These are phyloP conservation scores for Aeminium ludgeri DNA, from an alignment of 495 filamentous ascomycete species.

Conservation along the genomic window DNA sequence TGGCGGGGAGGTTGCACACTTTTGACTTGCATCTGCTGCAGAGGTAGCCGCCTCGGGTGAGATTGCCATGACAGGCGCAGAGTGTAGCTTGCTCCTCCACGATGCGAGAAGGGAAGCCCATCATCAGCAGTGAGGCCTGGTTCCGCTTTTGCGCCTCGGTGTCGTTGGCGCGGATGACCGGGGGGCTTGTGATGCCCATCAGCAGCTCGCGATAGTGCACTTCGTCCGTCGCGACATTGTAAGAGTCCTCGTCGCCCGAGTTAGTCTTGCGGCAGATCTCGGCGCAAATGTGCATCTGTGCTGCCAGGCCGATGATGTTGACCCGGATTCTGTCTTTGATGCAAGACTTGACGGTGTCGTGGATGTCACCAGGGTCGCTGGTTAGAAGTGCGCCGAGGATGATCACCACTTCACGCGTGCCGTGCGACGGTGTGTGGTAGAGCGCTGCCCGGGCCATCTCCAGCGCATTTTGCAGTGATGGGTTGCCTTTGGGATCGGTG, in stretches of 20 bases:
- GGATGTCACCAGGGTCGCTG: slow-evolving; percentile 87
- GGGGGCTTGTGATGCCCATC: slow-evolving; percentile 75
- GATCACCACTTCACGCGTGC: slow-evolving; percentile 80
- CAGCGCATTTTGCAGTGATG: slow-evolving; percentile 84
- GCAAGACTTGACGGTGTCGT: slow-evolving; percentile 64
- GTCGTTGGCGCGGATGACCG: slow-evolving; percentile 41
- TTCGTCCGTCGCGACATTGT: slow-evolving; percentile 76
- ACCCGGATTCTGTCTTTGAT: slow-evolving; percentile 69
- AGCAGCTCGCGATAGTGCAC: slow-evolving; percentile 78
- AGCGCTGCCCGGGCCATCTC: slow-evolving; percentile 84
- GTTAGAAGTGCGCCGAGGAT: slow-evolving; percentile 82
- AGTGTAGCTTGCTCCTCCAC: slow-evolving; percentile 55
- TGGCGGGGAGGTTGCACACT: slow-evolving; percentile 79
- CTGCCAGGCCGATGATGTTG: slow-evolving; percentile 72
- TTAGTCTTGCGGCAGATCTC: slow-evolving; percentile 82
- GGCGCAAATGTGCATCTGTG: slow-evolving; percentile 78
- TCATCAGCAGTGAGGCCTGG: slow-evolving; percentile 72
- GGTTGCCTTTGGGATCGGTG: slow-evolving; percentile 73
- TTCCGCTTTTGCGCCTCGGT: slow-evolving; percentile 31
- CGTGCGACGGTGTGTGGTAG: slow-evolving; percentile 81
- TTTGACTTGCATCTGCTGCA: slow-evolving; percentile 80
- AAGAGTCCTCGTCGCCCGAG: slow-evolving; percentile 53
- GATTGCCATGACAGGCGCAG: slow-evolving; percentile 80
- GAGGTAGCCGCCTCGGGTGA: slow-evolving; percentile 72
- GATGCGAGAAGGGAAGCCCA: slow-evolving; percentile 95